A percentile compares a stretch with the other conserved stretches of the same genome.
These are phyloP conservation scores for Neofusicoccum laricinum DNA, from an alignment of 2,329 filamentous ascomycete species.

Conservation along the genomic window DNA sequence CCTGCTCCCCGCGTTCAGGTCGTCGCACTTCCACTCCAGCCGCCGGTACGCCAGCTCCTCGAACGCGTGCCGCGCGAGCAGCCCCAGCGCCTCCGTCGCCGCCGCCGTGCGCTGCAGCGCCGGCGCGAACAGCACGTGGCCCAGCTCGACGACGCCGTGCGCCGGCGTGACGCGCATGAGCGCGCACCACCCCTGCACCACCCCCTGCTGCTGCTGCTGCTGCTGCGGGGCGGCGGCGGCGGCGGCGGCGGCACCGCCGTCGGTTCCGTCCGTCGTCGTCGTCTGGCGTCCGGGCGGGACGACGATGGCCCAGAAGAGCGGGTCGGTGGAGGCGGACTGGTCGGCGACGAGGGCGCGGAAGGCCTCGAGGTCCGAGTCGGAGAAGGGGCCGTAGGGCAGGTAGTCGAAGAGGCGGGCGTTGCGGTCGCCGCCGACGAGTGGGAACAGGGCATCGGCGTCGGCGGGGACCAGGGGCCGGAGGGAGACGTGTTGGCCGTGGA, in stretches of 20 bases:
- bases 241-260: too few relatives aligned
- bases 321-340: background rate
- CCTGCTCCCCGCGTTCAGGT: conserved; percentile 53
- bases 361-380: conserved; percentile 11
- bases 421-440: conserved; percentile 15
- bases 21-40: conserved; percentile 64
- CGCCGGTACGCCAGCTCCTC: conserved; percentile 52
- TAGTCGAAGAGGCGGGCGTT: conserved; percentile 41
- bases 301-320: background rate
- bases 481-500: conserved; percentile 11
- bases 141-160: conserved; percentile 57
- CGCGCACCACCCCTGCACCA: background rate
- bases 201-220: too few relatives aligned
- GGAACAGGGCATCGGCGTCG: conserved; percentile 19
- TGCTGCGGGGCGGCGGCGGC: too few relatives aligned
- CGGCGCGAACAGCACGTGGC: conserved; percentile 52
- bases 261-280: background rate
- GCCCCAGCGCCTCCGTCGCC: conserved; percentile 58
- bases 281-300: too few relatives aligned
- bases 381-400: conserved; percentile 38
- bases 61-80: conserved; percentile 55
- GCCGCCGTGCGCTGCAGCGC: conserved; percentile 52
- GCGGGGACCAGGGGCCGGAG: conserved; percentile 15
- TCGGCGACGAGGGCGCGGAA: background rate
- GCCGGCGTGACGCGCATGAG: conserved; percentile 38